Evolutionary conservation across 176 grass and related monocot species (phyloP).

Genomic region (Pontederia paniculata): DNA sequence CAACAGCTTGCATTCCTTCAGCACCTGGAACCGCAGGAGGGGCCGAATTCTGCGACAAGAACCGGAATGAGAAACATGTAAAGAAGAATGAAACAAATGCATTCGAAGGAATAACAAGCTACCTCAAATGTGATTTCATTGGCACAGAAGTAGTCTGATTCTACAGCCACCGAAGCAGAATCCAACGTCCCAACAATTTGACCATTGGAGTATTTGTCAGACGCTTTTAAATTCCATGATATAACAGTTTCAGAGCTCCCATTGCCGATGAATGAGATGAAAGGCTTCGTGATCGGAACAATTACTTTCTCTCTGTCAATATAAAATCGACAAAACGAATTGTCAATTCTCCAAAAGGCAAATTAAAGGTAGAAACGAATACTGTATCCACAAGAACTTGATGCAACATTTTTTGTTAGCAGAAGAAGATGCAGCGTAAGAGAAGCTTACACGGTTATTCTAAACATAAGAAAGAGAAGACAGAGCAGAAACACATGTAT

Average conservation of each 20-base stretch:
- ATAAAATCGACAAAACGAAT: too few species aligned
- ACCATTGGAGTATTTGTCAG: slow-evolving; percentile 39
- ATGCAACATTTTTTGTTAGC: too few species aligned
- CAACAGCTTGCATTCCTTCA: slow-evolving; percentile 75
- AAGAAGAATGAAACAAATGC: background rate
- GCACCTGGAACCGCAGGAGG: slow-evolving; percentile 51
- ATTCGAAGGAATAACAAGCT: background rate
- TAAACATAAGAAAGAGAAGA: too few species aligned
- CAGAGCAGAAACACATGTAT: too few species aligned
- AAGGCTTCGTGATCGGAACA: slow-evolving; percentile 81
- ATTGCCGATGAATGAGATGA: slow-evolving; percentile 65
- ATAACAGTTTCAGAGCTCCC: slow-evolving; percentile 52
- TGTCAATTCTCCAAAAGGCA: too few species aligned
- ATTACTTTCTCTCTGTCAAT: slow-evolving; percentile 77
- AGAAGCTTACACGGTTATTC: too few species aligned
- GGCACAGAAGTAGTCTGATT: slow-evolving; percentile 87
- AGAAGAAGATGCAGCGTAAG: too few species aligned
- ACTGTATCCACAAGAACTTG: too few species aligned
- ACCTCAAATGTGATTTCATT: slow-evolving; percentile 85
- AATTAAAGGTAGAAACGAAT: too few species aligned
- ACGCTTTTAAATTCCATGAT: slow-evolving; percentile 51
- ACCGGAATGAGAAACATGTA: too few species aligned
- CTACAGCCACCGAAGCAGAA: slow-evolving; percentile 75
- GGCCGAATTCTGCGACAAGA: slow-evolving; percentile 51
- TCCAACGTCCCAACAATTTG: slow-evolving; percentile 60